Evolutionary conservation across 371 early-diverging fungal genomes (phyloP).

Genomic region (Lichtheimia ramosa): DNA sequence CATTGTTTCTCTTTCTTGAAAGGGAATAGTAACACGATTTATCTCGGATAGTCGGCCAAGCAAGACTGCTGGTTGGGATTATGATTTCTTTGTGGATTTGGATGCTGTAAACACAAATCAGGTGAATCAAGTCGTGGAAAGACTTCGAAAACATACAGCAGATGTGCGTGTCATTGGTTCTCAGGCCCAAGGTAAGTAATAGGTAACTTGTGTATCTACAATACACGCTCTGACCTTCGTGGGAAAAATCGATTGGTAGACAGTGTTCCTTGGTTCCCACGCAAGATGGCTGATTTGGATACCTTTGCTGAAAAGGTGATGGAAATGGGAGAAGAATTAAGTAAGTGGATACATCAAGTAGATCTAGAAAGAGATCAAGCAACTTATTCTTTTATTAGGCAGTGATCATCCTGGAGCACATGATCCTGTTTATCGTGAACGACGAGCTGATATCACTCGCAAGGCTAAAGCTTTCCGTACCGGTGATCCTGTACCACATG

Average conservation of each 20-base stretch:
- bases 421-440: slow-evolving; percentile 83
- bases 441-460: slow-evolving; percentile 85
- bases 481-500: slow-evolving; percentile 82
- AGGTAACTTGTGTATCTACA: background rate
- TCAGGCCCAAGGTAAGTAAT: slow-evolving; percentile 7
- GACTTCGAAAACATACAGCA: slow-evolving; percentile 60
- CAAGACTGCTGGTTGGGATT: slow-evolving; percentile 75
- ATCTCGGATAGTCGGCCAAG: slow-evolving; percentile 67
- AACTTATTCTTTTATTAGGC: slow-evolving; percentile 31
- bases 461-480: slow-evolving; percentile 84
- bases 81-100: slow-evolving; percentile 94
- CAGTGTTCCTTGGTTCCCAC: slow-evolving; percentile 91
- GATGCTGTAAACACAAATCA: slow-evolving; percentile 57
- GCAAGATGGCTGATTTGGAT: slow-evolving; percentile 91
- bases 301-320: slow-evolving; percentile 91
- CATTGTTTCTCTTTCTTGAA: background rate
- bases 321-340: slow-evolving; percentile 88
- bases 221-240: background rate
- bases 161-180: slow-evolving; percentile 60
- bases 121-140: slow-evolving; percentile 59
- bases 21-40: background rate
- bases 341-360: slow-evolving; percentile 26
- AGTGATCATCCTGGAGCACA: slow-evolving; percentile 95
- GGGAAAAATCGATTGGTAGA: slow-evolving; percentile 25
- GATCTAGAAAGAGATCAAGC: too few relatives aligned